Evolutionary conservation across 2,329 filamentous ascomycete genomes (phyloP).

Genomic region (Raffaelea arxii): DNA sequence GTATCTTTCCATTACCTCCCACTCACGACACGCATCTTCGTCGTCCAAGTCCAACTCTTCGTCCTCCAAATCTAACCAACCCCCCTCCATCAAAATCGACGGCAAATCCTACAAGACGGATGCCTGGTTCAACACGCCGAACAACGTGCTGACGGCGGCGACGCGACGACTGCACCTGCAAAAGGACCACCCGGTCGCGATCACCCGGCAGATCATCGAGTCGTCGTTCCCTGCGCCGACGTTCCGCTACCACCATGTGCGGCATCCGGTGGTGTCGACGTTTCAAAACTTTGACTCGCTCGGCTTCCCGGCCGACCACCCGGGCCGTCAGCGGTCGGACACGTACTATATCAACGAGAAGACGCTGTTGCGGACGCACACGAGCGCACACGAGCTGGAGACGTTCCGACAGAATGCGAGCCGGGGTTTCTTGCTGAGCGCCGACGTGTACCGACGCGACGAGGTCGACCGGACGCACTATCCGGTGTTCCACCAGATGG

Average conservation of each 20-base stretch:
- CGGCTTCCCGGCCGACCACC: conserved; percentile 79
- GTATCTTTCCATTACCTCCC: neutral
- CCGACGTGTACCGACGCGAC: conserved; percentile 92
- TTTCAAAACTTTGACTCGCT: conserved; percentile 94
- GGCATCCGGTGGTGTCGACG: conserved; percentile 76
- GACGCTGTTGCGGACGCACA: conserved; percentile 85
- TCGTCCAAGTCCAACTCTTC: neutral
- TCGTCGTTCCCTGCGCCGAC: conserved; percentile 67
- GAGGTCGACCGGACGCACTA: conserved; percentile 93
- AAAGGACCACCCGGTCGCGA: conserved; percentile 77
- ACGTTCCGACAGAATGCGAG: conserved; percentile 63
- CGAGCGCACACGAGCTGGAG: conserved; percentile 83
- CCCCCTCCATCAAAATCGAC: conserved; percentile 44
- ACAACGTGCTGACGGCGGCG: conserved; percentile 64
- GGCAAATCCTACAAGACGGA: conserved; percentile 59
- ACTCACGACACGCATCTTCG: no score
- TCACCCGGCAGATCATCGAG: conserved; percentile 88
- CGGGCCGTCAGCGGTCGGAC: conserved; percentile 77
- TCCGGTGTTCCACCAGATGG: conserved; percentile 98
- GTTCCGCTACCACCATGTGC: conserved; percentile 67
- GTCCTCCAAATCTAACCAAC: neutral
- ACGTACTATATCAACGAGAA: conserved; percentile 89
- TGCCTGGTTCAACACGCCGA: conserved; percentile 75
- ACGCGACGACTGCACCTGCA: conserved; percentile 80
- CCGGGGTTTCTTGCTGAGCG: conserved; percentile 76